phyloP scores from a whole-genome alignment of 1,284 basidiomycete genomes.

The Anthracocystis panici-leucophaei region DNA sequence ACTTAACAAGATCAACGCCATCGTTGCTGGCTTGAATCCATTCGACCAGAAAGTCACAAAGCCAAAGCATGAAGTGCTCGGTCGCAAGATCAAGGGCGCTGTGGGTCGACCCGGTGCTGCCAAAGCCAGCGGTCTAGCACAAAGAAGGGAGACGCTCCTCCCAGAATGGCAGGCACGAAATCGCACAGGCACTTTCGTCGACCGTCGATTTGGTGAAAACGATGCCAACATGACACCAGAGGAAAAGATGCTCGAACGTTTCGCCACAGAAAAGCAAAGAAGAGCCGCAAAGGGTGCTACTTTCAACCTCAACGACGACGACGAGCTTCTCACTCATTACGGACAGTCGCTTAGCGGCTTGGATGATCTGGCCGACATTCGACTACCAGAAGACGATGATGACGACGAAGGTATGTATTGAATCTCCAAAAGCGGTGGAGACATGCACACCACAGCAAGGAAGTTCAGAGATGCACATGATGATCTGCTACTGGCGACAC shows the following conservation, averaged over 20 bases:
- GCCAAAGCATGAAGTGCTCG: conserved; percentile 91
- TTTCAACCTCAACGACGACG: conserved; percentile 84
- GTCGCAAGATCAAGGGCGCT: conserved; percentile 85
- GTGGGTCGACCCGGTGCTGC: conserved; percentile 85
- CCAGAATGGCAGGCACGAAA: conserved; percentile 83
- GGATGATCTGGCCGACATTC: conserved; percentile 85
- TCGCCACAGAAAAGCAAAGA: conserved; percentile 79
- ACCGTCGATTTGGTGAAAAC: conserved; percentile 95
- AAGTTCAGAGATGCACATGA: conserved; percentile 26
- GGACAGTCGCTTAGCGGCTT: conserved; percentile 85
- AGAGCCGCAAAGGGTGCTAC: conserved; percentile 77
- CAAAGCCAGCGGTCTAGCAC: conserved; percentile 88
- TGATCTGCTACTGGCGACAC: conserved; percentile 59
- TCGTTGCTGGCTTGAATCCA: conserved; percentile 86
- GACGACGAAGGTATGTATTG: conserved; percentile 60
- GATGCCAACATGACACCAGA: conserved; percentile 90
- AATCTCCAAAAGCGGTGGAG: background rate
- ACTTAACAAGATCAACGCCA: conserved; percentile 80
- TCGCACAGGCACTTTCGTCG: conserved; percentile 87
- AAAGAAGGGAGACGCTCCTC: conserved; percentile 78
- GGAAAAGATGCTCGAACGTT: conserved; percentile 96
- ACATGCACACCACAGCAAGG: background rate
- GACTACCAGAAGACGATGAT: conserved; percentile 49
- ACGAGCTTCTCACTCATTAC: conserved; percentile 82
- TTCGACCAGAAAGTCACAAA: conserved; percentile 76